These are phyloP conservation scores for Lepidium didymum DNA, from an alignment of 345 rosid genomes.

Conservation along the genomic window DNA sequence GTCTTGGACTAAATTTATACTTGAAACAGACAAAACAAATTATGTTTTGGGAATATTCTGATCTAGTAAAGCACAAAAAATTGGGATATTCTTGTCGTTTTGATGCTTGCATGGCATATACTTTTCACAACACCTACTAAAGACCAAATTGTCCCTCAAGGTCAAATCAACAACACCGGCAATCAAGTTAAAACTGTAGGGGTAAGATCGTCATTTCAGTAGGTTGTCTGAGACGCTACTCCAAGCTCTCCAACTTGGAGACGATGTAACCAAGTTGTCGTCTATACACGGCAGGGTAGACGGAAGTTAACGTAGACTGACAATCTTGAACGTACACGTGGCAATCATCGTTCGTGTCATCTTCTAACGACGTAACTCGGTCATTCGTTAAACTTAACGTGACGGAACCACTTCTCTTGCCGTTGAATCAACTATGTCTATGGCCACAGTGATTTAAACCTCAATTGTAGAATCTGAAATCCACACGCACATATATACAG, in stretches of 20 bases:
- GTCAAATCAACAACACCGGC: neutral
- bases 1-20: too few species aligned
- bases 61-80: conserved; percentile 8
- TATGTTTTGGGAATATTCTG: conserved; percentile 24
- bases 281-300: conserved; percentile 1
- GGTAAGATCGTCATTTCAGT: neutral
- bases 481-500: neutral
- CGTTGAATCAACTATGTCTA: conserved; percentile 7
- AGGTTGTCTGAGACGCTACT: neutral
- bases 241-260: conserved; percentile 1
- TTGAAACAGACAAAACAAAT: too few species aligned
- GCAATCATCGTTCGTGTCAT: neutral
- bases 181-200: neutral
- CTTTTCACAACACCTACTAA: neutral
- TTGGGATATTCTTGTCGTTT: conserved; percentile 25
- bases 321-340: conserved; percentile 6
- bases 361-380: neutral
- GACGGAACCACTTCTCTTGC: conserved; percentile 23
- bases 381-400: conserved; percentile 11
- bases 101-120: conserved; percentile 31
- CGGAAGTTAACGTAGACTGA: neutral
- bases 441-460: neutral
- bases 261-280: conserved; percentile 16
- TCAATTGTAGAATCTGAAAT: neutral
- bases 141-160: conserved; percentile 11